Evolutionary conservation across 208 protist species (phyloP), one percentile per base, ranked within the genome.

Genomic region (Hexamita inflata): DNA sequence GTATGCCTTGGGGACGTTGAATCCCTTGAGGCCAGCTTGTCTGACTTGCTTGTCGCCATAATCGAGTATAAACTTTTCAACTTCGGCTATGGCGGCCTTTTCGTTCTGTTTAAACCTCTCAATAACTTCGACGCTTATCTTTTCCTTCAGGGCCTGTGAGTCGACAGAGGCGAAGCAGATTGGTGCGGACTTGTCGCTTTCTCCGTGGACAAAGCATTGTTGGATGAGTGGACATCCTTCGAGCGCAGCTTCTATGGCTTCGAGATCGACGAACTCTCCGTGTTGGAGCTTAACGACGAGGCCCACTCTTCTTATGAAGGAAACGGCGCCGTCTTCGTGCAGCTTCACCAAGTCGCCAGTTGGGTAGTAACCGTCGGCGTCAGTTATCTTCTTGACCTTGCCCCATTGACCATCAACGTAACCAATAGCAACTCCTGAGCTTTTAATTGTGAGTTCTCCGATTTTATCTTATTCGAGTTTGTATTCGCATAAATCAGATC

Each of bases 1-100:
- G 35, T 32, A 70, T 15, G 30, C 26, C 35, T 45, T 70, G 7
- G 64, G 64, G 35, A 70, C 64, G n/a, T 38, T 42, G n/a, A 49
- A 70, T n/a, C 64, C 64, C 42, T 70, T 70, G 34, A 70, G 38
- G 4, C 64, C 64, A 45, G 64, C 64, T 11, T 19, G 35, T 38
- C 38, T 70, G 9, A 70, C 40, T 29, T 24, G 38, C 11, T 15
- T 70, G 32, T 70, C 38, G 2, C 30, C 64, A 28, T 70, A 7
- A 24, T 70, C 42, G 2, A 24, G 24, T 15, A 66, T 11, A n/a
- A n/a, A n/a, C n/a, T n/a, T n/a, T n/a, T n/a, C n/a, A 34, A 49
- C 9, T 32, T 15, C 4, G 11, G 2, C 38, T 32, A 13, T 70
- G 15, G 2, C 64, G 9, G 64, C n/a, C n/a, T n/a, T n/a, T n/a